Conservation (phyloP, 2,329 filamentous ascomycete species). For the Periconia digitata region DNA sequence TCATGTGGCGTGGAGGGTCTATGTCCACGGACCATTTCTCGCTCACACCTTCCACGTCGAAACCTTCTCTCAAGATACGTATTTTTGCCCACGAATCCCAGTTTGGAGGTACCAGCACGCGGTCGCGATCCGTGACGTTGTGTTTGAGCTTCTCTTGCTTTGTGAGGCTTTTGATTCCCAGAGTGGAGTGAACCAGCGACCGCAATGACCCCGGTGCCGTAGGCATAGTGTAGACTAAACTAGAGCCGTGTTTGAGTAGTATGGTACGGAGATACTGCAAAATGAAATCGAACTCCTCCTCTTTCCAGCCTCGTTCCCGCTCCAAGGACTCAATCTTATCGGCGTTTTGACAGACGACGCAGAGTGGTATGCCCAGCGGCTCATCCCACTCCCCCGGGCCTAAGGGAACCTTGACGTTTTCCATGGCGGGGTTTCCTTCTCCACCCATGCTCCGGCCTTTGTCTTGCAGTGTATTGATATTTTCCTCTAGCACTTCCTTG, state of each 20-base stretch:
- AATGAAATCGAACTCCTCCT: slow-evolving; percentile 95
- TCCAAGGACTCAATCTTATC: slow-evolving; percentile 91
- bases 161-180: slow-evolving; percentile 82
- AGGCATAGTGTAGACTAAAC: slow-evolving; percentile 51
- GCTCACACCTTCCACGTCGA: slow-evolving; percentile 86
- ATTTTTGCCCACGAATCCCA: slow-evolving; percentile 99
- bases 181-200: slow-evolving; percentile 77
- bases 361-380: slow-evolving; percentile 80
- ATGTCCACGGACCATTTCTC: slow-evolving; percentile 85
- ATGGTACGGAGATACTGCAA: slow-evolving; percentile 90
- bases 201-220: slow-evolving; percentile 71
- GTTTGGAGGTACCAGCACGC: slow-evolving; percentile 91
- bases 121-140: slow-evolving; percentile 90
- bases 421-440: slow-evolving; percentile 31
- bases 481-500: slow-evolving; percentile 82
- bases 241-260: slow-evolving; percentile 72
- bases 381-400: slow-evolving; percentile 94
- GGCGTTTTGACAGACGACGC: slow-evolving; percentile 94
- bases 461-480: slow-evolving; percentile 78
- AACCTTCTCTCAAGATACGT: slow-evolving; percentile 83
- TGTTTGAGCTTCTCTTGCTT: slow-evolving; percentile 52
- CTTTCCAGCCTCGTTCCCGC: slow-evolving; percentile 88
- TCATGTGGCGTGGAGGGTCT: slow-evolving; percentile 48
- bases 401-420: slow-evolving; percentile 63
- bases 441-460: slow-evolving; percentile 30